Evolutionary conservation across 2,329 filamentous ascomycete genomes (phyloP).

Genomic region (Aspergillus flavus): DNA sequence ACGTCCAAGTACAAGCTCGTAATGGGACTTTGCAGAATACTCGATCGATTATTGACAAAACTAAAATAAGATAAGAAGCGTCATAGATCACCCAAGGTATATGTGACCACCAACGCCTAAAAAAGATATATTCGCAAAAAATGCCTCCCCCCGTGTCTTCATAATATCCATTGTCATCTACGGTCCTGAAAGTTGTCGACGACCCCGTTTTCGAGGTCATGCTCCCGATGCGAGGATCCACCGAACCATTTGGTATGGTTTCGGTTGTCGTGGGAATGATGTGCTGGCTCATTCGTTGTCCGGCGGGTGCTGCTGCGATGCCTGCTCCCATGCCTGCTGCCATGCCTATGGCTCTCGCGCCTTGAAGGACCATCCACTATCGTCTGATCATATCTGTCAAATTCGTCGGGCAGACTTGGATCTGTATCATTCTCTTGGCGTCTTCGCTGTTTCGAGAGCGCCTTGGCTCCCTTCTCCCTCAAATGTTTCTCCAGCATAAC

Average conservation of each 20-base stretch:
- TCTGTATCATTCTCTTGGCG: slow-evolving; percentile 32
- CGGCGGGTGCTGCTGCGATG: slow-evolving; percentile 25
- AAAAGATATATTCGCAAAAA: neutral
- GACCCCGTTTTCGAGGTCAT: slow-evolving; percentile 35
- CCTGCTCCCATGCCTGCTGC: slow-evolving; percentile 15
- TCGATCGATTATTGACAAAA: slow-evolving; percentile 4
- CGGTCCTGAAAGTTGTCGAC: slow-evolving; percentile 23
- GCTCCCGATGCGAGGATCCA: slow-evolving; percentile 27
- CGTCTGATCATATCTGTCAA: slow-evolving; percentile 37
- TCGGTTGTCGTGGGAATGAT: slow-evolving; percentile 25
- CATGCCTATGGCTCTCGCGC: slow-evolving; percentile 21
- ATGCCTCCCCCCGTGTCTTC: neutral
- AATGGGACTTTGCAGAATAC: slow-evolving; percentile 15
- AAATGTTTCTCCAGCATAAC: slow-evolving; percentile 49
- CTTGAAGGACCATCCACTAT: slow-evolving; percentile 25
- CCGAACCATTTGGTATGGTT: slow-evolving; percentile 34
- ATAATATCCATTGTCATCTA: slow-evolving; percentile 11
- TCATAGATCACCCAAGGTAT: neutral
- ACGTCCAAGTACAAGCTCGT: slow-evolving; percentile 30
- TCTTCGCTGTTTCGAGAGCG: slow-evolving; percentile 28
- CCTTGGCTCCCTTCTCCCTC: slow-evolving; percentile 42
- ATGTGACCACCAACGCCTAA: neutral
- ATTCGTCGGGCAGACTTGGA: slow-evolving; percentile 42
- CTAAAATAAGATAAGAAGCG: slow-evolving; percentile 5
- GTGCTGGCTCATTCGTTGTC: slow-evolving; percentile 27